Conservation (phyloP, 2,329 filamentous ascomycete species). For the Ophiostoma piceae region DNA sequence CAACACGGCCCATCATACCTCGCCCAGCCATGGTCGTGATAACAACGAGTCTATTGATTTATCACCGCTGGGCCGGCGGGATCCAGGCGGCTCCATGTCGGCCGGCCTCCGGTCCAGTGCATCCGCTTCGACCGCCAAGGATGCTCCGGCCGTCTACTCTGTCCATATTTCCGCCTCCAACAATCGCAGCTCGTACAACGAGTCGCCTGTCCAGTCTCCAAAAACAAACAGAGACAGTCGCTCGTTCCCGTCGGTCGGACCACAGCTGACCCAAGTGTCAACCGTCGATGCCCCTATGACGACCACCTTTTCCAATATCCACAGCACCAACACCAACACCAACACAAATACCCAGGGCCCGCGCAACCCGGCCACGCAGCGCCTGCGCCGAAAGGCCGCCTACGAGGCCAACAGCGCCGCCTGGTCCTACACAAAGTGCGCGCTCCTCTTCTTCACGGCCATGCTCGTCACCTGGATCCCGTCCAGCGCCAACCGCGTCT, state of each 20-base stretch:
- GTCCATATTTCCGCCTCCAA: constrained; percentile 45
- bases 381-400: constrained; percentile 36
- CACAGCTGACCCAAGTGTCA: not conserved
- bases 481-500: constrained; percentile 71
- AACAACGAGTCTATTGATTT: constrained; percentile 33
- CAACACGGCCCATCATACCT: constrained; percentile 13
- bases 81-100: not conserved
- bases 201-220: not conserved
- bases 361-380: constrained; percentile 28
- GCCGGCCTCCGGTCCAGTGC: not conserved
- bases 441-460: constrained; percentile 65
- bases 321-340: constrained; percentile 36
- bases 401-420: constrained; percentile 58
- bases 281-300: not conserved
- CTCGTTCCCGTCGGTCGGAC: not conserved
- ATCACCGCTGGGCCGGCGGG: constrained; percentile 28
- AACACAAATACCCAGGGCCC: constrained; percentile 8
- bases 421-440: constrained; percentile 65
- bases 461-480: constrained; percentile 71
- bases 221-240: not conserved
- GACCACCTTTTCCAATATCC: not conserved
- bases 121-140: not conserved
- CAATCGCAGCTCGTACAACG: constrained; percentile 25
- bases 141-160: constrained; percentile 38
- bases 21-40: not conserved